Conservation (phyloP, 2,329 filamentous ascomycete genomes). For the Xylaria sp. region DNA sequence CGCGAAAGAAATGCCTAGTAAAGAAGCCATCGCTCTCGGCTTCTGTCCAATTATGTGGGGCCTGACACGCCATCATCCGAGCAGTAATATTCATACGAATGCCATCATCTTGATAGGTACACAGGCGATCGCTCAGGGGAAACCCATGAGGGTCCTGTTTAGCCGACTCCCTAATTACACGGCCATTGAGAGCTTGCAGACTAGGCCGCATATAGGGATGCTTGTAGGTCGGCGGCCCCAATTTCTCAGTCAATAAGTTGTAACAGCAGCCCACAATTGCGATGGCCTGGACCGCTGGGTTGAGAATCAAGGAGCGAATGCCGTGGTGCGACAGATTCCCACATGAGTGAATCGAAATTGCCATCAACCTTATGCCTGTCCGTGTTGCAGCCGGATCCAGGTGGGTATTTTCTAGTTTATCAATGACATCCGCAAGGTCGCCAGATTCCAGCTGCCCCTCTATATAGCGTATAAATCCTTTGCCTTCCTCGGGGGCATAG, state of each 20-base stretch:
- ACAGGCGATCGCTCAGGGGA: constrained; percentile 83
- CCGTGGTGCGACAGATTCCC: constrained; percentile 97
- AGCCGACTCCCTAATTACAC: constrained; percentile 74
- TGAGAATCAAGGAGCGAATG: constrained; percentile 85
- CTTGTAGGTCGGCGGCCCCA: constrained; percentile 89
- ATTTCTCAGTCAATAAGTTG: constrained; percentile 90
- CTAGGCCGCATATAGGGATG: constrained; percentile 79
- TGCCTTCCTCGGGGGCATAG: constrained; percentile 69
- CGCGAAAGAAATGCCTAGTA: constrained; percentile 90
- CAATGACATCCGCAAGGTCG: constrained; percentile 63
- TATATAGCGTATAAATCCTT: constrained; percentile 80
- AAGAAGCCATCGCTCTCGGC: constrained; percentile 89
- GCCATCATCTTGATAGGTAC: constrained; percentile 68
- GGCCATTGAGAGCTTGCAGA: constrained; percentile 73
- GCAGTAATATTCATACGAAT: constrained; percentile 94
- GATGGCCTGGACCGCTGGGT: constrained; percentile 86
- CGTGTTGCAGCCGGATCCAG: constrained; percentile 43
- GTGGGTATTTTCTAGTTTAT: constrained; percentile 46
- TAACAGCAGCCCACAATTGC: constrained; percentile 99
- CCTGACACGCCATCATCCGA: constrained; percentile 97
- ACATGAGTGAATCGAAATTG: constrained; percentile 95
- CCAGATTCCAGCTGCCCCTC: constrained; percentile 79
- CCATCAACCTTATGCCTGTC: constrained; percentile 72
- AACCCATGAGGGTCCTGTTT: constrained; percentile 91
- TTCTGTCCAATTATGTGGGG: constrained; percentile 89